Evolutionary conservation across 345 rosid species (phyloP), one percentile per base, ranked within the genome.

Genomic region (Syzygium jambos): DNA sequence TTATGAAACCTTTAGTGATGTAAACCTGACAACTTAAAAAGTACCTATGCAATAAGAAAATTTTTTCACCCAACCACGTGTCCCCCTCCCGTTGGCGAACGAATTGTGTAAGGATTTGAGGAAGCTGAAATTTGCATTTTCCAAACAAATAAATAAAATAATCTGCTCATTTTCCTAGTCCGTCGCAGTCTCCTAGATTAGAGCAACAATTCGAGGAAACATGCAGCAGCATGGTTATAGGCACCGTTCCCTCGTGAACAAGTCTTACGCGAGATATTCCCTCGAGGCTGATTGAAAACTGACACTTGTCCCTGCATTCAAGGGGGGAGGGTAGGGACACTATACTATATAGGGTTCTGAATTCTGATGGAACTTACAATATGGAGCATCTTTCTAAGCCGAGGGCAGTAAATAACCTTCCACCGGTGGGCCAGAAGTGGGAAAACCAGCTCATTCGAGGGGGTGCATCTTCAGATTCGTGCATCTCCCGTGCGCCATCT

Each of bases 331-430:
- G 27, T 7, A 19, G 82, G 49, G 82, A 19, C n/a, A n/a, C 61
- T 51, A 51, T 51, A 23, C 34, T 53, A 55, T 13, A 57, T 23
- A 41, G 55, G 51, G 27, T 73, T 34, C 82, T 73, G 27, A 73
- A 14, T 73, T 34, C 82, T 73, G 27, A 73, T 19, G 56, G 15
- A 89, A 55, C 27, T 92, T 89, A 92, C 88, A 93, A 83, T 59
- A 94, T 92, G 59, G 94, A 87, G 89, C 95, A 93, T 89, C 93
- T 90, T 56, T 90, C 90, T 85, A 93, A 89, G 34, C 93, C 94
- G 2, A 92, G 86, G 85, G 93, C 89, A 2, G 92, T 89, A 86
- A 92, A 88, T 52, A 93, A 30, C 89, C 89, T 90, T 86, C 92
- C 68, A 10, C 92, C 90, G 0, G 91, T 29, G 14, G 95, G 95